A percentile compares a stretch with the other conserved stretches of the same genome.
These are phyloP conservation scores for Starmerella powellii DNA, from an alignment of 805 yeast genomes.

Conservation along the genomic window DNA sequence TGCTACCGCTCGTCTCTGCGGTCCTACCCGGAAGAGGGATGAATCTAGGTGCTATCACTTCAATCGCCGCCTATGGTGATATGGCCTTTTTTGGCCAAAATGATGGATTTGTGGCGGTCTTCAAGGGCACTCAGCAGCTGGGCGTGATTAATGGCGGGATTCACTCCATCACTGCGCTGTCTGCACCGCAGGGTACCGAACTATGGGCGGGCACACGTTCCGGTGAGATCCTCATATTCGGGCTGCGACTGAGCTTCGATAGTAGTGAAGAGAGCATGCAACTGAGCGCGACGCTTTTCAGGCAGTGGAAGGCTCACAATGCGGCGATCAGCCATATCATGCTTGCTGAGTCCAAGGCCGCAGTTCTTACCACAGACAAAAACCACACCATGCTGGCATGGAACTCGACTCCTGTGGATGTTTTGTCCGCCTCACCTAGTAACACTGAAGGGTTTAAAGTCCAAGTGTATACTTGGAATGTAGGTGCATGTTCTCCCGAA, in stretches of 20 bases:
- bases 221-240: slow-evolving; percentile 30
- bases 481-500: slow-evolving; percentile 31
- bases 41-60: slow-evolving; percentile 14
- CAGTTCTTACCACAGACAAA: slow-evolving; percentile 10
- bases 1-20: slow-evolving; percentile 14
- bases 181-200: slow-evolving; percentile 13
- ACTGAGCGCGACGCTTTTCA: slow-evolving; percentile 28
- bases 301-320: slow-evolving; percentile 32
- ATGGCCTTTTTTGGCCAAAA: slow-evolving; percentile 32
- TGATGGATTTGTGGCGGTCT: slow-evolving; percentile 30
- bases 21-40: slow-evolving; percentile 16
- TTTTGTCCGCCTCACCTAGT: slow-evolving; percentile 21
- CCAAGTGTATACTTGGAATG: slow-evolving; percentile 33
- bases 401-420: slow-evolving; percentile 24
- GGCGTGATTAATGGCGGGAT: slow-evolving; percentile 27
- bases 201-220: slow-evolving; percentile 32
- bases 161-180: slow-evolving; percentile 27
- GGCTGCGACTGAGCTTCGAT: slow-evolving; percentile 13
- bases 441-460: slow-evolving; percentile 19
- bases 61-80: slow-evolving; percentile 22
- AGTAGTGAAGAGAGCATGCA: slow-evolving; percentile 1
- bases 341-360: slow-evolving; percentile 11
- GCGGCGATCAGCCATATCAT: slow-evolving; percentile 21
- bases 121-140: slow-evolving; percentile 20
- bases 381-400: slow-evolving; percentile 14